Evolutionary conservation across 2,329 filamentous ascomycete species (phyloP), one percentile per base, ranked within the genome.

Genomic region (Dactylonectria estremocensis): DNA sequence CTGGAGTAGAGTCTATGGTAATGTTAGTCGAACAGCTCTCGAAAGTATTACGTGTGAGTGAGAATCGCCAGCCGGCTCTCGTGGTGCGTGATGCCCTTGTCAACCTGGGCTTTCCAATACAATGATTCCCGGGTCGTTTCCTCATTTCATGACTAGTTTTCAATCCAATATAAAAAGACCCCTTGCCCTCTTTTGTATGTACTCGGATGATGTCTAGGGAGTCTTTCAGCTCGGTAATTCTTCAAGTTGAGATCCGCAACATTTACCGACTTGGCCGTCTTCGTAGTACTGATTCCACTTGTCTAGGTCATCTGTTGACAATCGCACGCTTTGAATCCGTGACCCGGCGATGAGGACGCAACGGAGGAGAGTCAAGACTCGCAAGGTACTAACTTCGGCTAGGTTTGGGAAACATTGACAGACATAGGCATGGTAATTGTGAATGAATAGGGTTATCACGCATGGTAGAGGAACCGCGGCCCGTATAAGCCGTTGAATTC

Each of bases 401-500:
- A n/a, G 49, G 49, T 33, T 20, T 28, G 24, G 24, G 18, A 22
- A 18, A 13, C n/a, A 22, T 53, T 33, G 9, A 6, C n/a, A 53
- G 6, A 35, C 20, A 20, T 18, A 10, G 33, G 18, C 9, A 18
- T 16, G 18, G 8, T 6, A n/a, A 16, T 22, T 24, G 49, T 28
- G 14, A 9, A 50, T 2, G 24, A n/a, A 9, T 18, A 18, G 22
- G 14, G 49, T 28, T 24, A 31, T 18, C 33, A 31, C 50, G 33
- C 20, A 46, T 50, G 35, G 8, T 43, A 43, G 33, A 54, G 9
- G 50, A 56, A 24, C 50, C 13, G 24, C 13, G 56, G 43, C 52
- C 35, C 54, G 18, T 46, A 52, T 24, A 33, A 49, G 45, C 43
- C 37, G 31, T 53, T 20, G 62, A 58, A 59, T 66, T 74, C 68